A percentile compares a stretch with the other conserved stretches of the same genome.
These are phyloP conservation scores for Dioscorea alata DNA, from an alignment of 106 monocot species.

Conservation along the genomic window DNA sequence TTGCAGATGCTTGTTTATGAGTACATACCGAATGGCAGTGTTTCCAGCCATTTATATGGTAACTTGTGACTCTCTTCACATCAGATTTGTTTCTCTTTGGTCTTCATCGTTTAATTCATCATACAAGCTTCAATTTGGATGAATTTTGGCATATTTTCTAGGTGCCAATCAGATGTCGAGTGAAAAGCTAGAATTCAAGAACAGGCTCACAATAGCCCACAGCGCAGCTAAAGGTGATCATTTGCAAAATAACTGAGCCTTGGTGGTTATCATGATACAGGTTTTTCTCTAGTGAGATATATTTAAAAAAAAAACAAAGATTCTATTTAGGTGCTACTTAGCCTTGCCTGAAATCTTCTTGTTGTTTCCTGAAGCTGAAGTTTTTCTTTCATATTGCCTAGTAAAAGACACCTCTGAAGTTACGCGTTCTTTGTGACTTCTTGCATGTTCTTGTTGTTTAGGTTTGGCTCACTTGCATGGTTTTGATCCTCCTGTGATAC, in stretches of 20 bases:
- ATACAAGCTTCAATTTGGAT: not conserved
- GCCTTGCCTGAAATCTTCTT: not conserved
- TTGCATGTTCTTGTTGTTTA: conserved; percentile 18
- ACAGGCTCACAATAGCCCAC: conserved; percentile 86
- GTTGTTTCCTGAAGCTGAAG: not conserved
- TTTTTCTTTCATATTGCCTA: not conserved
- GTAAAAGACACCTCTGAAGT: not conserved
- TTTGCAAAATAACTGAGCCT: conserved; percentile 27
- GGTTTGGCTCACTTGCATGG: conserved; percentile 73
- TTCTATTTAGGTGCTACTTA: not conserved
- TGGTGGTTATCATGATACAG: conserved; percentile 22
- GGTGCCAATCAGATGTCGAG: conserved; percentile 52
- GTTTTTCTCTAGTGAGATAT: conserved; percentile 20
- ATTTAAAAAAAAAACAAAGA: not conserved
- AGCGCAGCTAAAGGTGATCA: conserved; percentile 88
- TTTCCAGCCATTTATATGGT: conserved; percentile 92
- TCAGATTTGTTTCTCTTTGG: not conserved
- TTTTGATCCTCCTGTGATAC: conserved; percentile 55
- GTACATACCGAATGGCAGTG: conserved; percentile 83
- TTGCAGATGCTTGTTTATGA: conserved; percentile 90
- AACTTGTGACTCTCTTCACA: conserved; percentile 1
- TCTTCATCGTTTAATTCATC: not conserved
- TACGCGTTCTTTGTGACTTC: no score
- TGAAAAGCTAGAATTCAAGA: conserved; percentile 84
- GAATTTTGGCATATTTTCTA: conserved; percentile 14